A percentile compares a stretch with the other conserved stretches of the same genome.
Conservation (phyloP, 78 protist species). For the Emiliania huxleyi region DNA sequence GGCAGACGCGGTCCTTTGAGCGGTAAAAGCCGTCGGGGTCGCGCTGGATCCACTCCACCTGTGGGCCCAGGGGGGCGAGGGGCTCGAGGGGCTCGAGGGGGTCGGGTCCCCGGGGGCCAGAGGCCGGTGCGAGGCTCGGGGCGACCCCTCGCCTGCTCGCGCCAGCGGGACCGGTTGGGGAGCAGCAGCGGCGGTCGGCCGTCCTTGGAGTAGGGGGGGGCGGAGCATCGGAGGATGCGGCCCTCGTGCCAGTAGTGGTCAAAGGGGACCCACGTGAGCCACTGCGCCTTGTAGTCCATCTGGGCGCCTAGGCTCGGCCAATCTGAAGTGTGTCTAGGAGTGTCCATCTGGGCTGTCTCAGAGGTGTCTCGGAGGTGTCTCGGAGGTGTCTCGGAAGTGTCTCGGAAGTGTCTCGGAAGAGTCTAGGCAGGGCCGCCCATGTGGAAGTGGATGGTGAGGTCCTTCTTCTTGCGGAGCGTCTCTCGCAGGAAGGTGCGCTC, state of each 20-base stretch:
- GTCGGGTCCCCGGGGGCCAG: too few relatives aligned
- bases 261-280: conserved; percentile 8
- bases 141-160: too few relatives aligned
- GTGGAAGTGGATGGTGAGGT: background rate
- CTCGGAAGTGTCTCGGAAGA: too few relatives aligned
- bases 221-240: background rate
- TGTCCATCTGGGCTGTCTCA: too few relatives aligned
- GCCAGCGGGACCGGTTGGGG: background rate
- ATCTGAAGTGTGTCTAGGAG: too few relatives aligned
- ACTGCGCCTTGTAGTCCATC: conserved; percentile 1
- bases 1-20: background rate
- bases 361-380: too few relatives aligned
- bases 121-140: too few relatives aligned
- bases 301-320: too few relatives aligned
- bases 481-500: background rate
- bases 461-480: background rate
- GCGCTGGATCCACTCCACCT: background rate
- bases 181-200: background rate
- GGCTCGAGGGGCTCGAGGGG: too few relatives aligned
- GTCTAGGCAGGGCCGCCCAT: too few relatives aligned
- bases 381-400: too few relatives aligned
- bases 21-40: background rate
- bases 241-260: conserved; percentile 6
- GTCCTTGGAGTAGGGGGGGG: background rate
- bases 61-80: too few relatives aligned